Percentiles rank a stretch among this genome's conserved stretches.
Conservation (phyloP, 169 alveolate species). For the Eimeria tenella region DNA sequence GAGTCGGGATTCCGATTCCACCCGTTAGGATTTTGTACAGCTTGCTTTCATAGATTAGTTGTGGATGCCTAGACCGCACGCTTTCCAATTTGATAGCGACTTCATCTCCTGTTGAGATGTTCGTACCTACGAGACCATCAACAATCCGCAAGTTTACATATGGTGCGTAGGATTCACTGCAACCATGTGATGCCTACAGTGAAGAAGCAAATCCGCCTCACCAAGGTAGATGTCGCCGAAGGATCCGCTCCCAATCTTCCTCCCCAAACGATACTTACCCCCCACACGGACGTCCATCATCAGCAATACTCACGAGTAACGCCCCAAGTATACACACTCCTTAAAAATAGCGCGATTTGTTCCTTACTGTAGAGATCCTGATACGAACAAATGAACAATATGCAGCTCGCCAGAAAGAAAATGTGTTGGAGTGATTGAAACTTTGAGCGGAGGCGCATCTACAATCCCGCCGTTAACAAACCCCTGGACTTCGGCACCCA, state of each 20-base stretch:
- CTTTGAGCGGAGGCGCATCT: too few species aligned
- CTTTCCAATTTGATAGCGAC: conserved; percentile 96
- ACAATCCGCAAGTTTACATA: neutral
- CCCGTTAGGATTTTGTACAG: conserved; percentile 96
- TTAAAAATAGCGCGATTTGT: neutral
- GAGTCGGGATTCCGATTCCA: conserved; percentile 96
- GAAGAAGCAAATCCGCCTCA: conserved; percentile 63
- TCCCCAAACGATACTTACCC: conserved; percentile 97
- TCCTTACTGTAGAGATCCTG: conserved; percentile 3
- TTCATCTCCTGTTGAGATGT: conserved; percentile 96
- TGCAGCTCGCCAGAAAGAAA: neutral
- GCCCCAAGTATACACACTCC: neutral
- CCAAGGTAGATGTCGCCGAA: conserved; percentile 99
- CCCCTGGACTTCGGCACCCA: too few species aligned
- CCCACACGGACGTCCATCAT: conserved; percentile 97
- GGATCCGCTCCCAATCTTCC: conserved; percentile 99
- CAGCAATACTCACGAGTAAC: conserved; percentile 37
- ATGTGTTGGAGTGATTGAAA: too few species aligned
- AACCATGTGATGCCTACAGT: too few species aligned
- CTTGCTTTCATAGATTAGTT: conserved; percentile 97
- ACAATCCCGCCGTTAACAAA: too few species aligned
- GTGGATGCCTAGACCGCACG: conserved; percentile 93
- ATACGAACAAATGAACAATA: neutral
- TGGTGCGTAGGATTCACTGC: neutral
- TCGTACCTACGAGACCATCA: conserved; percentile 87